Evolutionary conservation across 352 stramenopile genomes (phyloP).

Genomic region (Phytophthora foliorum): DNA sequence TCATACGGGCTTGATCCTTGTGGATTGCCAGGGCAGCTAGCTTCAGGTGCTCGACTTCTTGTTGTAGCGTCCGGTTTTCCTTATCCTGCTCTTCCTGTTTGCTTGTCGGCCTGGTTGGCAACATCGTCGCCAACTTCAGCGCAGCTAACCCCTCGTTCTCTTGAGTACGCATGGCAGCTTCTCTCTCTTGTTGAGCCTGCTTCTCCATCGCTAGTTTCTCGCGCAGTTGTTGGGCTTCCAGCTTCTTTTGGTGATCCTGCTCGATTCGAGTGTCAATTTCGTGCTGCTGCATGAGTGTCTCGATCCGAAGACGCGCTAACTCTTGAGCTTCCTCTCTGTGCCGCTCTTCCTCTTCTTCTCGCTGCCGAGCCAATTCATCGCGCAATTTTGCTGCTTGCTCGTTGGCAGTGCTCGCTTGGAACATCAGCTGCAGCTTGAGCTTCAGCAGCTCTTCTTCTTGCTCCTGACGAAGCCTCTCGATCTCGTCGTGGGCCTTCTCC

Average conservation of each 20-base stretch:
- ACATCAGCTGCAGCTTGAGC: constrained; percentile 73
- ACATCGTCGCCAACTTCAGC: constrained; percentile 60
- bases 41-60: constrained; percentile 56
- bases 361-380: constrained; percentile 54
- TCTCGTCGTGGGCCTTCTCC: constrained; percentile 85
- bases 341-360: constrained; percentile 54
- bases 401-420: constrained; percentile 62
- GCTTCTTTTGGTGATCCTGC: constrained; percentile 39
- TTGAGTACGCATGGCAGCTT: constrained; percentile 58
- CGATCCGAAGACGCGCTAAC: constrained; percentile 58
- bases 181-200: constrained; percentile 48
- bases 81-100: constrained; percentile 49
- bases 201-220: constrained; percentile 60
- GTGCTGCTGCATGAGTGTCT: constrained; percentile 68
- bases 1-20: constrained; percentile 65
- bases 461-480: constrained; percentile 74
- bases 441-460: constrained; percentile 76
- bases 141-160: constrained; percentile 71
- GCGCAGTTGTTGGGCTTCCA: constrained; percentile 49
- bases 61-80: constrained; percentile 41
- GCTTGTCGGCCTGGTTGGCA: constrained; percentile 42
- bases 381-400: constrained; percentile 57
- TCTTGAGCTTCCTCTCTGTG: constrained; percentile 64
- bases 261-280: constrained; percentile 55
- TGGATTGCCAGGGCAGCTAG: constrained; percentile 52